Evolutionary conservation across 1,284 basidiomycete genomes (phyloP), one percentile per base, ranked within the genome.

Genomic region (Marasmius tenuissimus): DNA sequence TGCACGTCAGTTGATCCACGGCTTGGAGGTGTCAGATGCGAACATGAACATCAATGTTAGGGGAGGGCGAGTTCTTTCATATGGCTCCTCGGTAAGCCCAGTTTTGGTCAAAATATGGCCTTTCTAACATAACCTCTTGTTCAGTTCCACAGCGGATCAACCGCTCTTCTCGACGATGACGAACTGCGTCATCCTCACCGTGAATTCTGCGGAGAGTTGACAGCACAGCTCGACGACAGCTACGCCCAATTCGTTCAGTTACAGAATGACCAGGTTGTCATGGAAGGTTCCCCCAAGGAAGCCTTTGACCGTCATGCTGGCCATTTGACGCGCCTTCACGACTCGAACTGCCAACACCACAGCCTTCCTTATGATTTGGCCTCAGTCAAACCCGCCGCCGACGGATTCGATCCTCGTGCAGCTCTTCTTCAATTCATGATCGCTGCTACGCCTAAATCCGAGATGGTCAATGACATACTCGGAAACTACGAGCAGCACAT

Each of bases 21-120:
- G 93, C 47, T 78, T 96, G 59, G 93, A 96, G 72, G 93, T 98
- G 12, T 82, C 85, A 16, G 93, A 97, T 70, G 94, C 90, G 50
- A 90, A 96, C 75, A 85, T 96, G 76, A 96, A 97, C 74, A 77
- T 97, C 72, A 96, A 97, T 78, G 81, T 96, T 72, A 91, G 89
- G 76, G 84, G 91, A 63, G 94, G 93, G 57, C 77, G 81, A 58
- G 83, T 97, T 14, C 71, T 96, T 54, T 94, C 91, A 0, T 92
- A 88, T 68, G 93, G 93, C 60, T 89, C 88, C 72, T 93, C 91
- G 65, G 92, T 93, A 66, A 63, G 89, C 78, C 3, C 14, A 60
- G 59, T 33, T 68, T 68, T 69, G 67, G 57, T 60, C 10, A 63
- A 53, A 57, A 18, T 7, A 59, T 20, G 20, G 45, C 39, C 12